phyloP scores from a whole-genome alignment of 116 monocot species.

The Dioscorea cayenensis region DNA sequence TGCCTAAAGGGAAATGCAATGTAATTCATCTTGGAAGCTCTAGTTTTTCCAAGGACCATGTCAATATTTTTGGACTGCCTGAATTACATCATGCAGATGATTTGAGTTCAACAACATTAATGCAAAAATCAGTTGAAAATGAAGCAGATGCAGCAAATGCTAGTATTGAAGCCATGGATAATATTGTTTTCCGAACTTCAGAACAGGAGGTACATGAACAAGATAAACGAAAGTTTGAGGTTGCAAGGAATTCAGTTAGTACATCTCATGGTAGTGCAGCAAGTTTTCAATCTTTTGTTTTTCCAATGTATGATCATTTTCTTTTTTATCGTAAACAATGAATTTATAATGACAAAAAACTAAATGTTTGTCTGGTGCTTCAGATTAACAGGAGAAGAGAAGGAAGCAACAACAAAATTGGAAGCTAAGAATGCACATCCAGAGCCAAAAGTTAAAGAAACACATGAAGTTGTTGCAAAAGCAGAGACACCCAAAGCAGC shows the following conservation, averaged over 20 bases:
- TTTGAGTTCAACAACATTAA: background rate
- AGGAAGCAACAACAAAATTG: background rate
- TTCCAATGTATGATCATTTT: constrained; percentile 37
- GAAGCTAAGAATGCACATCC: background rate
- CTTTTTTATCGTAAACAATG: background rate
- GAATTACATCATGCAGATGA: constrained; percentile 7
- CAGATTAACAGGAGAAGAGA: constrained; percentile 1
- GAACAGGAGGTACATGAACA: constrained; percentile 9
- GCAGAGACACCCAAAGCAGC: background rate
- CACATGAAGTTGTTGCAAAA: background rate
- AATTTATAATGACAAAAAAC: background rate
- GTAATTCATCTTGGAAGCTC: constrained; percentile 27
- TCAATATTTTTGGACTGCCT: constrained; percentile 16
- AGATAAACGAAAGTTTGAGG: background rate
- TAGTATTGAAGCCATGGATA: too few relatives aligned
- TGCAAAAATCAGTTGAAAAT: too few relatives aligned
- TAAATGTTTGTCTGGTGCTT: background rate
- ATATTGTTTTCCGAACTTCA: constrained; percentile 12
- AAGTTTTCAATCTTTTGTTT: constrained; percentile 55
- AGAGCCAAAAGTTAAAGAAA: background rate
- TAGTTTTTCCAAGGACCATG: constrained; percentile 34
- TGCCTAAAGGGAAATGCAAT: too few relatives aligned
- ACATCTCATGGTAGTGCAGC: constrained; percentile 23
- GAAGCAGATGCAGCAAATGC: too few relatives aligned
- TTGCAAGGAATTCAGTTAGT: constrained; percentile 7